Conservation (phyloP, 2,329 filamentous ascomycete species). For the Alternaria novae-zelandiae region DNA sequence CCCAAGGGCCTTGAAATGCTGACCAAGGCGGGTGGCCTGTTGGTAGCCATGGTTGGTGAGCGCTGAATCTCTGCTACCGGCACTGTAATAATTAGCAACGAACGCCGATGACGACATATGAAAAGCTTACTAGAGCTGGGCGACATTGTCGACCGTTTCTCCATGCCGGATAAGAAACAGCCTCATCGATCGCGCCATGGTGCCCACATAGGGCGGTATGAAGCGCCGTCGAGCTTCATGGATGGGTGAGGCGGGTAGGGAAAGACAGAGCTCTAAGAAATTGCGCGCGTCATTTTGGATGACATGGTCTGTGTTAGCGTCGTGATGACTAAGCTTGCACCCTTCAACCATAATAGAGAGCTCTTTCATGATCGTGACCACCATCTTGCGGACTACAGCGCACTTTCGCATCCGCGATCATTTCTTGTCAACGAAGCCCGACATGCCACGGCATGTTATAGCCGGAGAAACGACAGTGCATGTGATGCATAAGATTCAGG, state of each 20-base stretch:
- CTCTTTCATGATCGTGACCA: too few relatives aligned
- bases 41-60: constrained; percentile 82
- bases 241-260: constrained; percentile 3
- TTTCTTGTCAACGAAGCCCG: too few relatives aligned
- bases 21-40: constrained; percentile 75
- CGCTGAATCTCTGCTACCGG: constrained; percentile 79
- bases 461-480: too few relatives aligned
- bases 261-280: neutral
- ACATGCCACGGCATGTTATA: too few relatives aligned
- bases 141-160: constrained; percentile 90
- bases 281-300: constrained; percentile 5
- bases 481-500: too few relatives aligned
- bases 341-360: too few relatives aligned
- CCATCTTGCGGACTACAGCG: too few relatives aligned
- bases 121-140: constrained; percentile 68
- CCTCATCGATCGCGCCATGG: constrained; percentile 56
- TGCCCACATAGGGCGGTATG: constrained; percentile 24
- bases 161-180: constrained; percentile 84
- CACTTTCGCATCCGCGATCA: too few relatives aligned
- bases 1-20: constrained; percentile 68
- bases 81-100: constrained; percentile 58
- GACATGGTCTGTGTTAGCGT: constrained; percentile 20
- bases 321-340: constrained; percentile 1
- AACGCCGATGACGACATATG: neutral
- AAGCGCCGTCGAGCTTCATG: constrained; percentile 22